Conservation (phyloP, 768 basidiomycete genomes). For the Termitomyces sp. region DNA sequence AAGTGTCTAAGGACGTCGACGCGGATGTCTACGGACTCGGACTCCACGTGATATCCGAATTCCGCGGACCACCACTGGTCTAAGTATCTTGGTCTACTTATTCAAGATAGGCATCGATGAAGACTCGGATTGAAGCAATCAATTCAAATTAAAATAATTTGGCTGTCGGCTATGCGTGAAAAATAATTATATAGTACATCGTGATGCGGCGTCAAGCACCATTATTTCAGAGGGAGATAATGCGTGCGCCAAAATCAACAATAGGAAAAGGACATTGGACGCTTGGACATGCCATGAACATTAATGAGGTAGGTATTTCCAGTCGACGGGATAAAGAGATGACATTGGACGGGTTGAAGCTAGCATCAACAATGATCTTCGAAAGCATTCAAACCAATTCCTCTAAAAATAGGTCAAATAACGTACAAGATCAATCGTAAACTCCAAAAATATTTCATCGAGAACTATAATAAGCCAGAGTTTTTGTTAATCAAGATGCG, state of each 20-base stretch:
- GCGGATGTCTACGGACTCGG: not conserved
- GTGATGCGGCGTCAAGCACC: too few relatives aligned
- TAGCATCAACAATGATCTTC: not conserved
- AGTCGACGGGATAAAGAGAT: not conserved
- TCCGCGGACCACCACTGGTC: not conserved
- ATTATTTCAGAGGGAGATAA: not conserved
- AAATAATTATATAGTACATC: not conserved
- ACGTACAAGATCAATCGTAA: not conserved
- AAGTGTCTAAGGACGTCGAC: not conserved
- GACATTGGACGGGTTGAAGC: not conserved
- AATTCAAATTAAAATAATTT: too few relatives aligned
- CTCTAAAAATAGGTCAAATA: not conserved
- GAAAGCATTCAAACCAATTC: not conserved
- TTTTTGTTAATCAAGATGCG: not conserved
- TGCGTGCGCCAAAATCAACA: not conserved
- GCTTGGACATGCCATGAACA: too few relatives aligned
- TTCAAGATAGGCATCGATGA: too few relatives aligned
- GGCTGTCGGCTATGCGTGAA: not conserved
- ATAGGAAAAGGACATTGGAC: not conserved
- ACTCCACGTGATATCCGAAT: conserved; percentile 2
- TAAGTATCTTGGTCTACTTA: too few relatives aligned
- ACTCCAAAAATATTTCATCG: too few relatives aligned
- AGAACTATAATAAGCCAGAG: not conserved
- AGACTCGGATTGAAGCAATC: too few relatives aligned
- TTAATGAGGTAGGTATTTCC: too few relatives aligned